Base-by-base conservation (phyloP, 805 yeast species). In the Candida takata region DNA sequence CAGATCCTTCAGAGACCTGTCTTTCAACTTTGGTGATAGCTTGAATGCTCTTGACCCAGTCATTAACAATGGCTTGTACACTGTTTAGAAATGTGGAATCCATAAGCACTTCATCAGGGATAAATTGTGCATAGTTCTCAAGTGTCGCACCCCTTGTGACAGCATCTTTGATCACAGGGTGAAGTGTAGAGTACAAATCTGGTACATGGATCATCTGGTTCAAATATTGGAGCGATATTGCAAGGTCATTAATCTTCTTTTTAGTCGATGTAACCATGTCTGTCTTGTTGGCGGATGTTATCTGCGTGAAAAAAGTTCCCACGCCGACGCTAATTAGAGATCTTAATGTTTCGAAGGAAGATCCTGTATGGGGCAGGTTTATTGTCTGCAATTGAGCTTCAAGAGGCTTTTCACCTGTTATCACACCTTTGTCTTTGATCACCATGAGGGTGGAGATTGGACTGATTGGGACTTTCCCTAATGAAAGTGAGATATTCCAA, bases 191-290 rank as follows among this genome's bases (percentile, higher is more conserved):
- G 3, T 63, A 42, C 13, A 87, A 57, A 45, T 83, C 78, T 0
- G 95, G 95, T 2, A 75, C 67, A 29, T 77, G 81, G 16, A 81
- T 71, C 19, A 76, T 67, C 39, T 79, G 81, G 43, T 81, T 80
- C 12, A 84, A 58, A 49, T 80, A 79, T 40, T 75, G 77, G 10
- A 87, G 60, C 0, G 90, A 77, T 13, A 73, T 51, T 1, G 83
- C 73, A 16, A 87, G 60, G 39, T 85, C 95, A 24, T 72, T 69
- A 36, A 86, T 67, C 48, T 77, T 81, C 53, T 71, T 77, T 44
- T 76, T 75, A 1, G 86, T 69, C 4, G 62, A 51, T 3, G 61
- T 54, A 6, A 76, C 58, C 0, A 65, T 55, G 1, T 61, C 69
- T 4, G 60, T 47, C 14, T 43, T 44, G 40, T 43, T 35, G 31